These are phyloP conservation scores for Ogataea glucozyma DNA, from an alignment of 805 yeast genomes.

Conservation along the genomic window DNA sequence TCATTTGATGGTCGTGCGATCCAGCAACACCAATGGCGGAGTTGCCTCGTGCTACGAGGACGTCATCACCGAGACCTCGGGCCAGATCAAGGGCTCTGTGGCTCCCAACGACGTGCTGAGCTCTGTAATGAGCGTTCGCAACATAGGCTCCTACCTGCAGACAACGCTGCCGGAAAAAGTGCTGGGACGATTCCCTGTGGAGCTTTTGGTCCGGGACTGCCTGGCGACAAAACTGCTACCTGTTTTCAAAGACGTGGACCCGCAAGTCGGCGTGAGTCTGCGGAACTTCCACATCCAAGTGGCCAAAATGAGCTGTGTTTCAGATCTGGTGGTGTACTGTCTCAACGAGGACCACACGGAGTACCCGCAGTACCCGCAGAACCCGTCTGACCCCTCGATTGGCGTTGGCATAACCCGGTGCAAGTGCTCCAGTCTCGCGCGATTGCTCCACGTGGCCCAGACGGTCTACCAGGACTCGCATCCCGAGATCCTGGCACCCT, in stretches of 20 bases:
- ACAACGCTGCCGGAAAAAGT: constrained; percentile 29
- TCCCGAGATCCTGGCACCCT: constrained; percentile 29
- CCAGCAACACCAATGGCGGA: constrained; percentile 32
- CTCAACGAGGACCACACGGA: constrained; percentile 44
- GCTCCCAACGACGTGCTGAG: constrained; percentile 54
- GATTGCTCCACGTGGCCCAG: constrained; percentile 48
- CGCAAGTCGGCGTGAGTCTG: constrained; percentile 69
- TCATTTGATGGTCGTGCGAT: constrained; percentile 34
- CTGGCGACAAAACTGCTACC: constrained; percentile 47
- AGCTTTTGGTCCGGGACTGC: constrained; percentile 43
- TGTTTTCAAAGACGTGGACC: constrained; percentile 60
- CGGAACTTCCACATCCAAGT: constrained; percentile 87
- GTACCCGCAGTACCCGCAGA: constrained; percentile 9
- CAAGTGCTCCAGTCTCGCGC: constrained; percentile 39
- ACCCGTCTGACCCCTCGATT: too few species aligned
- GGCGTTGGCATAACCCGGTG: too few species aligned
- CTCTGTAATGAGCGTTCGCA: constrained; percentile 38
- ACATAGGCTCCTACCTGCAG: constrained; percentile 30
- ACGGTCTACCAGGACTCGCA: constrained; percentile 26
- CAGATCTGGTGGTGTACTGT: constrained; percentile 80
- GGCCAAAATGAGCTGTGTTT: constrained; percentile 70
- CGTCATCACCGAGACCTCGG: constrained; percentile 41
- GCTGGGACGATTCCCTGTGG: constrained; percentile 26
- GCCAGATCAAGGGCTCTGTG: constrained; percentile 55
- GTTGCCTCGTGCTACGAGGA: constrained; percentile 31